Evolutionary conservation across 345 rosid species (phyloP).

Genomic region (Eucalyptus marginata): DNA sequence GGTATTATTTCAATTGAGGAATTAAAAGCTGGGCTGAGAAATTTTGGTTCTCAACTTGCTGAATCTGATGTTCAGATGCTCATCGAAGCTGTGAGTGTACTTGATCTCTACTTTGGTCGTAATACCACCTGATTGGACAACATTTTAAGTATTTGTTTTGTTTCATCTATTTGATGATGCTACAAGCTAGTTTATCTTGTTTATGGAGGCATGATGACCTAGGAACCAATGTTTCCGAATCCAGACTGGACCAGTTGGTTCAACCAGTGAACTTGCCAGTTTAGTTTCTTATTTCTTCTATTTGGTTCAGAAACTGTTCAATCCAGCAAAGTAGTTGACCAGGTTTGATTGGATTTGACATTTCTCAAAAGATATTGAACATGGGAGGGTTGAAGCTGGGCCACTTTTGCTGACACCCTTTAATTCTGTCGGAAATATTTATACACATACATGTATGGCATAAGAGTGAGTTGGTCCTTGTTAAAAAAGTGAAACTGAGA

Average conservation of each 20-base stretch:
- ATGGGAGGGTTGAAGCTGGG: not conserved
- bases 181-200: not conserved
- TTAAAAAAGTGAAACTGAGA: not conserved
- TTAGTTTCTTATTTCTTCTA: not conserved
- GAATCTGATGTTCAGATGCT: conserved; percentile 97
- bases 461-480: not conserved
- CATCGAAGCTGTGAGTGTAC: conserved; percentile 79
- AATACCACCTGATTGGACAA: not conserved
- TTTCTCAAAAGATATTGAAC: not conserved
- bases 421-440: not conserved
- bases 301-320: not conserved
- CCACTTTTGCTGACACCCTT: not conserved
- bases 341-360: not conserved
- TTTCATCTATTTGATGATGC: not conserved
- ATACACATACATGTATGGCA: not conserved
- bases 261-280: not conserved
- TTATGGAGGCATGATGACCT: not conserved
- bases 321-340: not conserved
- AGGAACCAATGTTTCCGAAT: not conserved
- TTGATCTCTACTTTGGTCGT: not conserved
- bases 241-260: not conserved
- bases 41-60: conserved; percentile 71
- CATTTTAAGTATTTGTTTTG: not conserved
- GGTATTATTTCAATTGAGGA: conserved; percentile 85
- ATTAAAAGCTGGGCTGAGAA: conserved; percentile 78